Evolutionary conservation across 495 filamentous ascomycete genomes (phyloP).

Genomic region (Aspergillus homomorphus): DNA sequence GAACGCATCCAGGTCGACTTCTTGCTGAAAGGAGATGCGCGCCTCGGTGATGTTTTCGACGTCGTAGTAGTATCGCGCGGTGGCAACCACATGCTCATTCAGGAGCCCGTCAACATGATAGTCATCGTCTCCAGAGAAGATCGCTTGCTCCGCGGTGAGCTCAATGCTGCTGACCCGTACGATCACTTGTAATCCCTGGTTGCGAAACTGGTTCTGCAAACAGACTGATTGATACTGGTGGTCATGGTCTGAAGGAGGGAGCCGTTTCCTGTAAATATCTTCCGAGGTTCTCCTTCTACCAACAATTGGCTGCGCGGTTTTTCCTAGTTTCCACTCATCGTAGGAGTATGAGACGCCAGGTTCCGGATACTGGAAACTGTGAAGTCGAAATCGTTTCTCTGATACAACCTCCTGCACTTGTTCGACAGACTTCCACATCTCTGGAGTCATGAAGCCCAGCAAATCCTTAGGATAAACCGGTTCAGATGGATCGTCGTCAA

Average conservation of each 20-base stretch:
- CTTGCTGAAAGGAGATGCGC: not conserved
- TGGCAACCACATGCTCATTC: conserved; percentile 16
- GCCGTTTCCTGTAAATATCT: no score
- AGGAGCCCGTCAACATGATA: conserved; percentile 13
- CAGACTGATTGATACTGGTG: conserved; percentile 9
- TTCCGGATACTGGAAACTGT: conserved; percentile 13
- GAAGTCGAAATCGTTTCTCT: not conserved
- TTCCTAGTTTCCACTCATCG: conserved; percentile 17
- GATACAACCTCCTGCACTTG: not conserved
- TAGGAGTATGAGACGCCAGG: conserved; percentile 15
- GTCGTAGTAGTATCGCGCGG: conserved; percentile 14
- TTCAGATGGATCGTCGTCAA: not conserved
- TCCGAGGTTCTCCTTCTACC: no score
- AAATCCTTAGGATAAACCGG: no score
- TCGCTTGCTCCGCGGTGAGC: conserved; percentile 12
- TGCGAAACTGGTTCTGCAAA: conserved; percentile 15
- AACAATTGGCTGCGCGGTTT: no score
- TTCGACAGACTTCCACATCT: not conserved
- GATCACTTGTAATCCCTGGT: conserved; percentile 15
- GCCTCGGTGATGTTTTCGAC: conserved; percentile 9
- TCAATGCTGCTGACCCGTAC: conserved; percentile 15
- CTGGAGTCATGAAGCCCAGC: no score
- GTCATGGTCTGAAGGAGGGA: not conserved
- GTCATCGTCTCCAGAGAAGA: conserved; percentile 11
- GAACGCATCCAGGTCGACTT: not conserved